Conservation (phyloP, 2,329 filamentous ascomycete species). For the Mollisiaceae sp. region DNA sequence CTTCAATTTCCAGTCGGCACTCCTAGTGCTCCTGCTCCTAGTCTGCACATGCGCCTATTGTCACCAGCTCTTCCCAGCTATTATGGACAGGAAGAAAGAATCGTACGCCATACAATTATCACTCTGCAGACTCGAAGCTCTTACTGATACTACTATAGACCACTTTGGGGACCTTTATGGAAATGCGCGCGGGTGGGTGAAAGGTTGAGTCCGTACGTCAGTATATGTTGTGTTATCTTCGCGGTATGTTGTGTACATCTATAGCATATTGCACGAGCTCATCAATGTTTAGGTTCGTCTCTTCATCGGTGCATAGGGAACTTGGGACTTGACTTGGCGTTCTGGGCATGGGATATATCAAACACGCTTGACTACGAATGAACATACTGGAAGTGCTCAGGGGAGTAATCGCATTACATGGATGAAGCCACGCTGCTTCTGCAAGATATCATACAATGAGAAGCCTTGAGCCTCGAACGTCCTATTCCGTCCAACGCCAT, state of each 20-base stretch:
- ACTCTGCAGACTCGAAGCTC: not conserved
- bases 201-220: conserved; percentile 92
- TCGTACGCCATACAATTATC: conserved; percentile 61
- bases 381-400: not conserved
- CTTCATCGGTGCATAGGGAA: conserved; percentile 40
- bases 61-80: conserved; percentile 85
- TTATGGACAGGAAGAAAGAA: conserved; percentile 92
- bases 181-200: conserved; percentile 94
- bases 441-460: conserved; percentile 1
- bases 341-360: conserved; percentile 24
- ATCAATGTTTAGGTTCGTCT: conserved; percentile 38
- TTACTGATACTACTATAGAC: conserved; percentile 31
- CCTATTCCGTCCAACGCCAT: conserved; percentile 34
- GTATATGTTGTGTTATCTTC: conserved; percentile 91
- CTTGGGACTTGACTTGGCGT: conserved; percentile 31
- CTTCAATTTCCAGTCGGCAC: conserved; percentile 98
- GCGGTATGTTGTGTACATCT: conserved; percentile 65
- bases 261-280: conserved; percentile 14
- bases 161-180: conserved; percentile 78
- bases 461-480: conserved; percentile 12
- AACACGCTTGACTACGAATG: not conserved
- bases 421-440: not conserved
- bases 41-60: conserved; percentile 96
- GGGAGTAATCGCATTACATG: conserved; percentile 7
- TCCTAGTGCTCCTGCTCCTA: conserved; percentile 90